A percentile compares a stretch with the other conserved stretches of the same genome.
Conservation (phyloP, 495 filamentous ascomycete species). For the Podospora tetraspora region DNA sequence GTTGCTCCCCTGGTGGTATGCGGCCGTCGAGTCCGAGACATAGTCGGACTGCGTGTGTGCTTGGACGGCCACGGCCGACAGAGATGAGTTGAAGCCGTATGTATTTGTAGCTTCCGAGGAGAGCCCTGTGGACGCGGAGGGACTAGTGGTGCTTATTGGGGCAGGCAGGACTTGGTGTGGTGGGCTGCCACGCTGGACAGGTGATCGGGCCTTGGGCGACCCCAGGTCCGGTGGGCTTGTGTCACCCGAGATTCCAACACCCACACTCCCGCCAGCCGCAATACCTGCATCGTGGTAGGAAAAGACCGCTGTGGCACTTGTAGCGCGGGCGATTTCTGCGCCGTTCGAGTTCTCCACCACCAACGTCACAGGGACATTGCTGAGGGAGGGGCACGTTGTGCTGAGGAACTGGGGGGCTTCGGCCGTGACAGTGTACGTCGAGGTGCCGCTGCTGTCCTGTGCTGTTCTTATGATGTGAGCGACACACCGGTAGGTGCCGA, state of each 20-base stretch:
- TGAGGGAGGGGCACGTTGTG: constrained; percentile 61
- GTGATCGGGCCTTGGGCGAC: constrained; percentile 42
- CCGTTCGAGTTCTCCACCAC: constrained; percentile 63
- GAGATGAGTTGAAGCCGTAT: constrained; percentile 40
- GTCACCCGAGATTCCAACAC: constrained; percentile 29
- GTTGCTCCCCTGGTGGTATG: constrained; percentile 38
- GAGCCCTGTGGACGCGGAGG: constrained; percentile 27
- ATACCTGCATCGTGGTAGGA: constrained; percentile 52
- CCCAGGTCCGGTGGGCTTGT: constrained; percentile 40
- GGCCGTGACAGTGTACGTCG: constrained; percentile 66
- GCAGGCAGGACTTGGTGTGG: constrained; percentile 30
- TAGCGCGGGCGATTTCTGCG: constrained; percentile 49
- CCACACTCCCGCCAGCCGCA: constrained; percentile 28
- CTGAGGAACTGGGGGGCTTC: constrained; percentile 65
- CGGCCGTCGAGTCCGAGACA: constrained; percentile 25
- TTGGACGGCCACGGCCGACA: constrained; percentile 32
- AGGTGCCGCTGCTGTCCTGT: constrained; percentile 49
- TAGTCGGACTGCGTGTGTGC: constrained; percentile 25
- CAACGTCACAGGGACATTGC: constrained; percentile 65
- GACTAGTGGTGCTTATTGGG: constrained; percentile 25
- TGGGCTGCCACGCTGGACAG: constrained; percentile 39
- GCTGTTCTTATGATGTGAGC: constrained; percentile 58
- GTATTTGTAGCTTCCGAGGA: constrained; percentile 39
- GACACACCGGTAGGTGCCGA: constrained; percentile 64
- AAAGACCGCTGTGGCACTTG: constrained; percentile 66